Percentiles rank a stretch among this genome's conserved stretches.
These are phyloP conservation scores for Filobasidium uniguttulatum DNA, from an alignment of 1,284 basidiomycete genomes.

Conservation along the genomic window DNA sequence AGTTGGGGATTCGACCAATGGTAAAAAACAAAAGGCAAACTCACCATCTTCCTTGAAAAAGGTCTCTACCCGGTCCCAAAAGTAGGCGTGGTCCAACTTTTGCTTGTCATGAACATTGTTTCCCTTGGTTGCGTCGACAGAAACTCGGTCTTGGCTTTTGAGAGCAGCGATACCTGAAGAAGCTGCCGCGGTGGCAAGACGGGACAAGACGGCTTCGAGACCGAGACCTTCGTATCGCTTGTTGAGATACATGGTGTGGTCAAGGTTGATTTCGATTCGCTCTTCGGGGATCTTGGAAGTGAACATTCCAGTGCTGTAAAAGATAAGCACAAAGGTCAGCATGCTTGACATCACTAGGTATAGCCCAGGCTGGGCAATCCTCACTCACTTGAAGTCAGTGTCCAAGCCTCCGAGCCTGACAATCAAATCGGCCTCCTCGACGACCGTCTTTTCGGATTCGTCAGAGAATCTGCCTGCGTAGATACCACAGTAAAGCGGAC, in stretches of 20 bases:
- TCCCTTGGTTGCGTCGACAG: slow-evolving; percentile 17
- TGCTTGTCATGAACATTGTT: slow-evolving; percentile 1
- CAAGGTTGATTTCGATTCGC: too few relatives aligned
- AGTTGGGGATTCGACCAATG: not conserved
- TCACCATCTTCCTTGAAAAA: slow-evolving; percentile 58
- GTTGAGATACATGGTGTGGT: too few relatives aligned
- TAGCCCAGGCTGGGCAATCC: not conserved
- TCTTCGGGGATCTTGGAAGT: slow-evolving; percentile 38
- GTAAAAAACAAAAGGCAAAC: slow-evolving; percentile 1
- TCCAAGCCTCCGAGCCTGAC: slow-evolving; percentile 66
- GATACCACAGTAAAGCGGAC: slow-evolving; percentile 73
- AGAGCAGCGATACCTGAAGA: too few relatives aligned
- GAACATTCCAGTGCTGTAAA: slow-evolving; percentile 39
- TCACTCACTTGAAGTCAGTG: slow-evolving; percentile 64
- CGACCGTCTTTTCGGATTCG: slow-evolving; percentile 54
- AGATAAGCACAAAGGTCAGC: slow-evolving; percentile 50
- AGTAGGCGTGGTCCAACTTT: slow-evolving; percentile 47
- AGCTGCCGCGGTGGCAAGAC: slow-evolving; percentile 27
- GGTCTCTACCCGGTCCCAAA: slow-evolving; percentile 69
- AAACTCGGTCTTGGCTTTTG: slow-evolving; percentile 14
- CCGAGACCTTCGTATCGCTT: too few relatives aligned
- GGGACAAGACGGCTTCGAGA: slow-evolving; percentile 37
- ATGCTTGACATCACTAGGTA: not conserved
- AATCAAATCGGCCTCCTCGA: slow-evolving; percentile 71
- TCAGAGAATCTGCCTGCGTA: slow-evolving; percentile 66